These are phyloP conservation scores for Candida dajiaensis DNA, from an alignment of 805 yeast species.

Conservation along the genomic window DNA sequence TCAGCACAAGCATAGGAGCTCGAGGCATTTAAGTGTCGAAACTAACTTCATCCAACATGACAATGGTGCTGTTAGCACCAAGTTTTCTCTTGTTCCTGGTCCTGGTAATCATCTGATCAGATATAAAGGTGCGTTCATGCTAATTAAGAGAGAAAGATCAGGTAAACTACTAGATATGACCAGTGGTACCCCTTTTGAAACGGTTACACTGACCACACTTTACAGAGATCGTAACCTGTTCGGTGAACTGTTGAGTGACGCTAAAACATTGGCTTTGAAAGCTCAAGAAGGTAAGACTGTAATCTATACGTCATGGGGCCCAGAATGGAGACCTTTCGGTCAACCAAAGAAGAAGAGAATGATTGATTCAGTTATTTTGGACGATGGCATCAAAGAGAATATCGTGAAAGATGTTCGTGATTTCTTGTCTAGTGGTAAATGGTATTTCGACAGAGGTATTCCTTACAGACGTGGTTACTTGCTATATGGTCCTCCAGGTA, in stretches of 20 bases:
- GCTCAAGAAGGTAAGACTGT: conserved; percentile 92
- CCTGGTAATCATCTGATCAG: conserved; percentile 89
- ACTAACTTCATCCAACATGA: conserved; percentile 85
- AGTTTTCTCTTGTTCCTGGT: conserved; percentile 90
- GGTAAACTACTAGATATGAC: conserved; percentile 84
- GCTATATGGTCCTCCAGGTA: conserved; percentile 95
- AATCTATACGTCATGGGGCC: conserved; percentile 91
- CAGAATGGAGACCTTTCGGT: conserved; percentile 98
- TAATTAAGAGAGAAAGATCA: conserved; percentile 85
- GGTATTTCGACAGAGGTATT: conserved; percentile 96
- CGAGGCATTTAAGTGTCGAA: conserved; percentile 86
- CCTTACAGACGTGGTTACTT: conserved; percentile 95
- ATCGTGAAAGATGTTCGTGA: conserved; percentile 72
- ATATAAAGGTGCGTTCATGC: conserved; percentile 83
- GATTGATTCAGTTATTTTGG: conserved; percentile 81
- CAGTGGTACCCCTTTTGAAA: conserved; percentile 91
- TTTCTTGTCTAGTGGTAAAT: conserved; percentile 70
- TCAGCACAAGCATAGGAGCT: conserved; percentile 61
- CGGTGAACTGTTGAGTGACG: conserved; percentile 69
- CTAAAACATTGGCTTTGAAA: conserved; percentile 74
- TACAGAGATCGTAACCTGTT: conserved; percentile 75
- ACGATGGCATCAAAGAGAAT: conserved; percentile 60
- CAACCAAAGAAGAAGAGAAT: conserved; percentile 85
- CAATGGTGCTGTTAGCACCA: conserved; percentile 84
- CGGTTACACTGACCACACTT: conserved; percentile 87